Conservation (phyloP, 305 asterid species). For the Fraxinus ornus region DNA sequence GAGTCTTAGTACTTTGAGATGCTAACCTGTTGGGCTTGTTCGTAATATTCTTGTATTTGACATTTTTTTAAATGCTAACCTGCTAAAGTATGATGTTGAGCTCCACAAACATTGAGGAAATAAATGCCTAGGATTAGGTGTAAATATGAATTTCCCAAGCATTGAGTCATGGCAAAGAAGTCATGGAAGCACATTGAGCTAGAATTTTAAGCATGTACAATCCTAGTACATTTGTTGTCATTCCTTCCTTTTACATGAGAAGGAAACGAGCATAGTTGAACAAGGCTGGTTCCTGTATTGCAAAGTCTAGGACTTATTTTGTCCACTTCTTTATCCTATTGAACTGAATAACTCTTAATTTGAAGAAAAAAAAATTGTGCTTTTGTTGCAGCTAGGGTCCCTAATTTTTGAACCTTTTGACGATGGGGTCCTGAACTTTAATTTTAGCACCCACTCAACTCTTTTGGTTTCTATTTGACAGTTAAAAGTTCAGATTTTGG, state of each 20-base stretch:
- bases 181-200: not conserved
- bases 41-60: not conserved
- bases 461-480: not conserved
- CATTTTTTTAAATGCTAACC: not conserved
- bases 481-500: not conserved
- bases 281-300: not conserved
- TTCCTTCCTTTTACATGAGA: not conserved
- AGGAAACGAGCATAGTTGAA: not conserved
- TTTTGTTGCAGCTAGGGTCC: not conserved
- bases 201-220: not conserved
- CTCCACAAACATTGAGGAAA: not conserved
- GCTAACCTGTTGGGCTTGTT: slow-evolving; percentile 1
- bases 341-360: not conserved
- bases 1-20: not conserved
- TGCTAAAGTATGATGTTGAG: not conserved
- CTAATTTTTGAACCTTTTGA: not conserved
- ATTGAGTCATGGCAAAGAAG: not conserved
- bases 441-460: not conserved
- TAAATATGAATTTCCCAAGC: not conserved
- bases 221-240: not conserved
- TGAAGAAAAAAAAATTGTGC: not conserved
- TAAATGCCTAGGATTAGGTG: not conserved
- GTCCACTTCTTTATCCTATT: not conserved
- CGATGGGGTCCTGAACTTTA: not conserved
- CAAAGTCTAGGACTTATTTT: not conserved